These are phyloP conservation scores for Cubamyces lactineus DNA, from an alignment of 768 basidiomycete genomes.

Conservation along the genomic window DNA sequence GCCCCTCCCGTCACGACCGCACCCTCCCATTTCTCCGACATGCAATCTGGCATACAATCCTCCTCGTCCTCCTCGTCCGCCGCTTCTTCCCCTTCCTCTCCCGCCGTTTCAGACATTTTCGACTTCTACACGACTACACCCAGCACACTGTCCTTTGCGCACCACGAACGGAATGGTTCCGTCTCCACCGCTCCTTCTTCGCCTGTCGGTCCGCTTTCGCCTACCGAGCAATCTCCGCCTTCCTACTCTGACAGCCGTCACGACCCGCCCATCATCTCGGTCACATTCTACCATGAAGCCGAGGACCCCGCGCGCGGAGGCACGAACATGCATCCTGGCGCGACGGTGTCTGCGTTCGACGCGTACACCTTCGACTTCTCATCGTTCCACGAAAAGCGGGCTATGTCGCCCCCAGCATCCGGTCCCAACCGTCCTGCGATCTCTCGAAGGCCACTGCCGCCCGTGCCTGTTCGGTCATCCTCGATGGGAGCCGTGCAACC, in stretches of 20 bases:
- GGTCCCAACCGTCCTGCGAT: neutral
- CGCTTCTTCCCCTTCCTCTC: conserved; percentile 13
- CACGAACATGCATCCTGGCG: too few species aligned
- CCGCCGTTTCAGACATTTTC: conserved; percentile 22
- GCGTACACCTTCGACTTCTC: neutral
- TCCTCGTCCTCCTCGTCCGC: conserved; percentile 7
- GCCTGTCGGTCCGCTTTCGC: conserved; percentile 7
- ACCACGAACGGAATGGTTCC: conserved; percentile 6
- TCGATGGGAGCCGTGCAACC: neutral
- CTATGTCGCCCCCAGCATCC: neutral
- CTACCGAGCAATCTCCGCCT: conserved; percentile 1
- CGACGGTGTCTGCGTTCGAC: conserved; percentile 7
- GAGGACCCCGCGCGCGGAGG: conserved; percentile 6
- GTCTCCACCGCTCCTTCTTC: conserved; percentile 20
- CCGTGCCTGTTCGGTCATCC: conserved; percentile 16
- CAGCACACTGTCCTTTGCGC: conserved; percentile 8
- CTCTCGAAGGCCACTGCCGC: conserved; percentile 17
- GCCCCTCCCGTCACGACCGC: neutral
- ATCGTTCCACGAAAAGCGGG: neutral
- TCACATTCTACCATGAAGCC: conserved; percentile 19
- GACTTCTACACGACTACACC: conserved; percentile 20
- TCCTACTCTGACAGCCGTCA: conserved; percentile 9
- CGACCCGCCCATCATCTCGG: conserved; percentile 18
- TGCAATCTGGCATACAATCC: conserved; percentile 5
- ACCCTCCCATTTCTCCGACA: conserved; percentile 9